A percentile compares a stretch with the other conserved stretches of the same genome.
phyloP scores from a whole-genome alignment of 2,329 filamentous ascomycete species.

The Pyricularia sp. region DNA sequence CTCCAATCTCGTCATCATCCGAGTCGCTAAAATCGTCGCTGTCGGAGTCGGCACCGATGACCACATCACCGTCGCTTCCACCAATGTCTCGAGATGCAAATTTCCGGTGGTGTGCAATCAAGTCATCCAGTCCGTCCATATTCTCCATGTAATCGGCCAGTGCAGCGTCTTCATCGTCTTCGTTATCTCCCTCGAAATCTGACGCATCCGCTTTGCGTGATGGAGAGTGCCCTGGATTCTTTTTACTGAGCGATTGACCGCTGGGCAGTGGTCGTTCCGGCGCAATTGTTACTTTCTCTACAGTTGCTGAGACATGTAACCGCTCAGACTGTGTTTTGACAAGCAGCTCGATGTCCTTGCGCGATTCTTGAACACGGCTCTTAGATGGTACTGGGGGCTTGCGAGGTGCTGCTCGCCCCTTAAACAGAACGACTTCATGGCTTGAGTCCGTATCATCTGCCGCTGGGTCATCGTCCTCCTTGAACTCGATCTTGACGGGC shows the following conservation, averaged over 20 bases:
- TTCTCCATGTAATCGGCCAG: conserved; percentile 62
- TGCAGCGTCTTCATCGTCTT: conserved; percentile 29
- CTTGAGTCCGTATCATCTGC: conserved; percentile 41
- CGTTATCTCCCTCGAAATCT: not conserved
- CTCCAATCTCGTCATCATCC: not conserved
- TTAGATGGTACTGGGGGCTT: not conserved
- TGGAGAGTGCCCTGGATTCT: not conserved
- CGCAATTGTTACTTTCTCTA: not conserved
- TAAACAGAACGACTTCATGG: conserved; percentile 62
- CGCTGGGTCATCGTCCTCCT: not conserved
- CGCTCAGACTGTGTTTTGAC: conserved; percentile 5
- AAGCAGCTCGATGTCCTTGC: conserved; percentile 4
- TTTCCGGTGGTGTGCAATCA: conserved; percentile 9
- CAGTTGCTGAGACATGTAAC: not conserved
- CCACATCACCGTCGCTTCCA: conserved; percentile 26
- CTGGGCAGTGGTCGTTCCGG: not conserved
- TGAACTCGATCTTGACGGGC: not conserved
- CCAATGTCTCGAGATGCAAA: conserved; percentile 28
- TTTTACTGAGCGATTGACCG: not conserved
- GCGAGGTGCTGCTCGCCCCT: conserved; percentile 14
- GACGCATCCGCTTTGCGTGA: not conserved
- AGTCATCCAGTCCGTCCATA: conserved; percentile 28
- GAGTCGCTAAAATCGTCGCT: conserved; percentile 21
- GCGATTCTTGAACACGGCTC: not conserved
- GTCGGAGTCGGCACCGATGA: conserved; percentile 8